phyloP scores from a whole-genome alignment of 257 asterid genomes.

The Lavandula angustifolia region DNA sequence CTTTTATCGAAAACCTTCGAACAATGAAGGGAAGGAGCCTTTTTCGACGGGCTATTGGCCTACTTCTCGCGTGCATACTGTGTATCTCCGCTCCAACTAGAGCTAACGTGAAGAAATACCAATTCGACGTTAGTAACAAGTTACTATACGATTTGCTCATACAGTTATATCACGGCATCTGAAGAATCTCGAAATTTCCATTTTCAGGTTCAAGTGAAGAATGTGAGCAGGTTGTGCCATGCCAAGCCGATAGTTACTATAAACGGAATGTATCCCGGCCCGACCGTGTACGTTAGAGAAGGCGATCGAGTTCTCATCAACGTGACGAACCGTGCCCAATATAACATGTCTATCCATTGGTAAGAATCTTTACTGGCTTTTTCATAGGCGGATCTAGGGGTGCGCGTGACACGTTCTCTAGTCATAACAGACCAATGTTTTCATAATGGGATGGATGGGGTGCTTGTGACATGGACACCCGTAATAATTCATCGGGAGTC shows the following conservation, averaged over 20 bases:
- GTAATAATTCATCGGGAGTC: too few relatives aligned
- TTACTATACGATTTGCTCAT: not conserved
- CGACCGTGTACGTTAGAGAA: conserved; percentile 41
- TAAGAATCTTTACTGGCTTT: conserved; percentile 6
- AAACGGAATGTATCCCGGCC: conserved; percentile 55
- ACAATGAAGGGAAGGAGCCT: conserved; percentile 27
- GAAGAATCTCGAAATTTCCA: not conserved
- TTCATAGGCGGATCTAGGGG: too few relatives aligned
- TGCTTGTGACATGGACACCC: too few relatives aligned
- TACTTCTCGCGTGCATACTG: conserved; percentile 16
- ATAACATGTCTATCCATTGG: conserved; percentile 78
- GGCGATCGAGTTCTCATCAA: conserved; percentile 64
- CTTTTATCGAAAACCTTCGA: not conserved
- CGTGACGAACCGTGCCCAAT: conserved; percentile 61
- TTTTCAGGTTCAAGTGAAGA: conserved; percentile 57
- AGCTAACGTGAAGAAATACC: conserved; percentile 59
- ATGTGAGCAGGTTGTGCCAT: conserved; percentile 69
- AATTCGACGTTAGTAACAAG: conserved; percentile 49
- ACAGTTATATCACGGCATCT: not conserved
- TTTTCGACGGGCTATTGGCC: conserved; percentile 11
- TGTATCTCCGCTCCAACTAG: conserved; percentile 20
- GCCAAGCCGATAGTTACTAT: conserved; percentile 64
- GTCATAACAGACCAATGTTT: too few relatives aligned
- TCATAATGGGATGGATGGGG: too few relatives aligned
- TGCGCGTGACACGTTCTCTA: too few relatives aligned